These are phyloP conservation scores for Termitomyces sp. DNA, from an alignment of 768 basidiomycete genomes.

Conservation along the genomic window DNA sequence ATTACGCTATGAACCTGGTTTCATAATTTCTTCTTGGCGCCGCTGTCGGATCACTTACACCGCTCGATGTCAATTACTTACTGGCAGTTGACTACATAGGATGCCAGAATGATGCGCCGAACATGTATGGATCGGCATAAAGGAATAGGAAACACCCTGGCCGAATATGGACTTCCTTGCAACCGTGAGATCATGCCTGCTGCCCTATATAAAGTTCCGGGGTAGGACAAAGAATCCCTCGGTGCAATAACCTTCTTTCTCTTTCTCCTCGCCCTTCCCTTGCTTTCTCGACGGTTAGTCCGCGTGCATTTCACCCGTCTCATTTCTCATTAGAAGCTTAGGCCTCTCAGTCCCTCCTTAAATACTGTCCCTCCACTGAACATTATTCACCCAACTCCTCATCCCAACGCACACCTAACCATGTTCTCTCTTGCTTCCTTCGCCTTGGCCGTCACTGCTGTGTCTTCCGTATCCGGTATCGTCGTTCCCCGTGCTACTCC, in stretches of 20 bases:
- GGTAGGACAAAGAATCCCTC: conserved; percentile 11
- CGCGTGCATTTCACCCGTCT: conserved; percentile 29
- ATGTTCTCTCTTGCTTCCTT: conserved; percentile 40
- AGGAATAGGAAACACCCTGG: conserved; percentile 2
- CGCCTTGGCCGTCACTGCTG: conserved; percentile 36
- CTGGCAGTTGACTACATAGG: not conserved
- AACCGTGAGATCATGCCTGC: conserved; percentile 6
- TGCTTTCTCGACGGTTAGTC: conserved; percentile 27
- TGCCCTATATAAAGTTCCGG: conserved; percentile 12
- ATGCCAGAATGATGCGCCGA: conserved; percentile 1
- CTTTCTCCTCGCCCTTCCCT: conserved; percentile 18
- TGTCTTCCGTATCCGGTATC: conserved; percentile 36
- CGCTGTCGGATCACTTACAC: not conserved
- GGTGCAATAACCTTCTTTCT: conserved; percentile 15
- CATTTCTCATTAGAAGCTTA: conserved; percentile 28
- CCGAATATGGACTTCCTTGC: not conserved
- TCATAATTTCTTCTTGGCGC: too few species aligned
- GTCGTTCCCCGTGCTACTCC: conserved; percentile 36
- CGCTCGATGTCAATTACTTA: not conserved
- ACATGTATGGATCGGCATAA: conserved; percentile 8
- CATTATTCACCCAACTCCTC: conserved; percentile 19
- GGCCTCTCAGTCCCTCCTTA: conserved; percentile 18
- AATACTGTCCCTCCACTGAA: conserved; percentile 18
- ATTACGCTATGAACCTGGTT: too few species aligned
- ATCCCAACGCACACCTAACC: conserved; percentile 18